Conservation (phyloP, 805 yeast genomes). For the Kazachstania psychrophila region DNA sequence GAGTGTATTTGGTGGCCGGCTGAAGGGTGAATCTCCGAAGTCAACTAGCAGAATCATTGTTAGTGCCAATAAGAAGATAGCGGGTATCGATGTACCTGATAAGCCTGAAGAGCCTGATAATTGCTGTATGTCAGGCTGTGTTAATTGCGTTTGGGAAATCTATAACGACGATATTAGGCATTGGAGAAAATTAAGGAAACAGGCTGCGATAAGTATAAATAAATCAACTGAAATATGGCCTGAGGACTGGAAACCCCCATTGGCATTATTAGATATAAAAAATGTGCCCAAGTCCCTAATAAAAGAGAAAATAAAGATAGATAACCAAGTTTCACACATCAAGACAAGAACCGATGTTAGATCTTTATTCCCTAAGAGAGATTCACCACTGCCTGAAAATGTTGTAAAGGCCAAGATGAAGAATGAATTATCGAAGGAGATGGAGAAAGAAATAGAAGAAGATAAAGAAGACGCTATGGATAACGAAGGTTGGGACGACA, state of each 20-base stretch:
- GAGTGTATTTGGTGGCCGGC: conserved; percentile 47
- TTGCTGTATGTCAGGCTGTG: conserved; percentile 96
- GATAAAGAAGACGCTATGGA: conserved; percentile 21
- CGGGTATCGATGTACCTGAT: conserved; percentile 73
- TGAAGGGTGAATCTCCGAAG: conserved; percentile 41
- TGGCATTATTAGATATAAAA: conserved; percentile 32
- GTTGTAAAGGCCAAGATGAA: conserved; percentile 27
- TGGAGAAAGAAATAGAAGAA: conserved; percentile 5
- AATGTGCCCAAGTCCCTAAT: conserved; percentile 32
- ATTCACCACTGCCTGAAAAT: conserved; percentile 26
- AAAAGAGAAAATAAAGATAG: conserved; percentile 4
- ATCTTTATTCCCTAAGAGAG: conserved; percentile 29
- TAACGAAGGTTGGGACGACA: conserved; percentile 41
- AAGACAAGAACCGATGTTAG: neutral
- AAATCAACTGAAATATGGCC: conserved; percentile 51
- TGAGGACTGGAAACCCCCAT: conserved; percentile 49
- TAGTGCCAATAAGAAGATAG: conserved; percentile 24
- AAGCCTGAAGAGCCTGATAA: conserved; percentile 86
- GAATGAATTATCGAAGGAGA: conserved; percentile 6
- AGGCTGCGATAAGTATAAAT: conserved; percentile 48
- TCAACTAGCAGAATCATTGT: conserved; percentile 29
- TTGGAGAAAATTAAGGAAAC: conserved; percentile 55
- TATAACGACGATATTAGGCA: conserved; percentile 80
- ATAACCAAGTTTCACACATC: conserved; percentile 6
- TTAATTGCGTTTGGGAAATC: conserved; percentile 93